Evolutionary conservation across 495 filamentous ascomycete species (phyloP).

Genomic region (Daldinia concentrica): DNA sequence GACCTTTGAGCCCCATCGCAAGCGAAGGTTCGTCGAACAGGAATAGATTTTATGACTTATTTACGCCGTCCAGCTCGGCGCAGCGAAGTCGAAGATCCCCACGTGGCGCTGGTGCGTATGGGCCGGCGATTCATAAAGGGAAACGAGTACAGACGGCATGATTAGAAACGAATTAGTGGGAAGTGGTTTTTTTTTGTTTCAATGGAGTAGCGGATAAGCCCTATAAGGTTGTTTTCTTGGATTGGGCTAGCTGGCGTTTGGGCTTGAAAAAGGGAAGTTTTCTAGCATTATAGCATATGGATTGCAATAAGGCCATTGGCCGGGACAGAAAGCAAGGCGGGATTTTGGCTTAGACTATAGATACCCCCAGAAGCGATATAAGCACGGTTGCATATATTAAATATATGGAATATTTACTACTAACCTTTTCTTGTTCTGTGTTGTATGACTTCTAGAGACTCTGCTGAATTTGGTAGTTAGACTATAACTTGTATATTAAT

Average conservation of each 20-base stretch:
- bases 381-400: conserved; percentile 18
- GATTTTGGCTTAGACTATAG: conserved; percentile 32
- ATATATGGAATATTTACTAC: conserved; percentile 21
- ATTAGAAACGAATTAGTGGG: neutral
- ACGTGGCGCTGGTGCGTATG: conserved; percentile 2
- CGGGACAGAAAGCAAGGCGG: conserved; percentile 12
- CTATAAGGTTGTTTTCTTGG: neutral
- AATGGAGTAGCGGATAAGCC: neutral
- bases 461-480: neutral
- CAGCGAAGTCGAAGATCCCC: conserved; percentile 5
- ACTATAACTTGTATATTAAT: neutral
- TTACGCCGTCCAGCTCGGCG: conserved; percentile 6
- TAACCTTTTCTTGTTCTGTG: neutral
- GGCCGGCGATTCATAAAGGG: conserved; percentile 16
- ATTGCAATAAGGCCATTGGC: conserved; percentile 4
- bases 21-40: conserved; percentile 24
- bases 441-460: neutral
- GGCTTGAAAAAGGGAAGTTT: conserved; percentile 1
- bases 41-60: conserved; percentile 12
- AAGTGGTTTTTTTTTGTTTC: neutral
- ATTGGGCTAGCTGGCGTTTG: conserved; percentile 16
- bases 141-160: conserved; percentile 34
- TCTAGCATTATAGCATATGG: conserved; percentile 29
- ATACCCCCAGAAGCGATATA: conserved; percentile 41
- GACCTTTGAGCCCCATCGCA: conserved; percentile 28